Evolutionary conservation across 371 early-diverging fungal genomes (phyloP), one percentile per base, ranked within the genome.

Genomic region (Lichtheimia ramosa): DNA sequence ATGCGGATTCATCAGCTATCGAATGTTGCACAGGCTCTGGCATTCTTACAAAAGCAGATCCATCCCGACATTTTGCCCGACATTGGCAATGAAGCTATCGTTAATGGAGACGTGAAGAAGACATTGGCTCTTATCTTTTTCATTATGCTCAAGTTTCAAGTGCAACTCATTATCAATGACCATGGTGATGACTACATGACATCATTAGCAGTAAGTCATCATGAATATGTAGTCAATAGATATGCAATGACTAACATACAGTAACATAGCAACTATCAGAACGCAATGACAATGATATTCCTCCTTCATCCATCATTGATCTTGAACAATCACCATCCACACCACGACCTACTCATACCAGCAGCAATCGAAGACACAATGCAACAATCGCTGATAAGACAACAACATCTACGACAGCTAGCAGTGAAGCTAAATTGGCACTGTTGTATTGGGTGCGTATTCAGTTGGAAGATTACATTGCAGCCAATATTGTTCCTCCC

Each of bases 31-130:
- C 88, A 86, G 58, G 84, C 91, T 1, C 64, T 95, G 25, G 64
- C 73, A 8, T 92, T 86, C 66, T 63, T 95, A 41, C 82, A 86
- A 64, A 71, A 73, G 40, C 83, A 81, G 34, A 63, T 85, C 1
- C 86, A 85, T 43, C 77, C 86, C 5, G 84, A 84, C n/a, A 66
- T 78, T n/a, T 70, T 93, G 56, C 75, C 86, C 6, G 87, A 92
- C 63, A 89, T 94, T 59, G 93, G 93, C 50, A 82, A 87, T 25
- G 90, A 87, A 54, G 93, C 92, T 64, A 91, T 95, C 63, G 90
- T 91, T 18, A 91, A 93, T 66, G 92, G 93, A 24, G 92, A 94
- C 65, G 61, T 84, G 28, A 95, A 94, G 70, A 82, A 93, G 60
- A 93, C 93, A 5, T 64, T 95, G 16, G 96, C 92, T 18, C 78